A percentile compares a stretch with the other conserved stretches of the same genome.
These are phyloP conservation scores for Purpureocillium takamizusanense DNA, from an alignment of 2,329 filamentous ascomycete genomes.

Conservation along the genomic window DNA sequence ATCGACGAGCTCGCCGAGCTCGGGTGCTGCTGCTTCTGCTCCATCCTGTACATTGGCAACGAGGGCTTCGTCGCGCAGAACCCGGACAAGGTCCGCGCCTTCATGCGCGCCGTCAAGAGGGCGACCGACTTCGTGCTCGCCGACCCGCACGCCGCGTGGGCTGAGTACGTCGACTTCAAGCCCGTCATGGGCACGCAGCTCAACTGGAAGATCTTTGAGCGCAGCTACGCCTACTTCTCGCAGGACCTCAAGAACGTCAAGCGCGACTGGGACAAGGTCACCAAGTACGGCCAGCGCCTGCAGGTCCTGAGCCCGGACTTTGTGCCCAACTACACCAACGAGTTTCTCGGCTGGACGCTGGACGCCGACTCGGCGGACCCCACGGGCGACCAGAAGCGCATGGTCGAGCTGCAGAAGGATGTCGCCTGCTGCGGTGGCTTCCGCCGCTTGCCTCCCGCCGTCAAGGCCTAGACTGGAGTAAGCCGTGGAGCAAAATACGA, in stretches of 20 bases:
- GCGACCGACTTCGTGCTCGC: slow-evolving; percentile 65
- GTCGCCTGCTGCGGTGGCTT: slow-evolving; percentile 60
- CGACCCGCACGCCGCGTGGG: slow-evolving; percentile 53
- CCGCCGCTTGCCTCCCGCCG: slow-evolving; percentile 29
- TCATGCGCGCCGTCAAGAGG: slow-evolving; percentile 64
- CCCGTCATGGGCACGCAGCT: slow-evolving; percentile 57
- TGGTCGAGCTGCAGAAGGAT: slow-evolving; percentile 59
- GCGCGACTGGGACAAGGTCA: slow-evolving; percentile 72
- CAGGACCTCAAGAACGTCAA: slow-evolving; percentile 64
- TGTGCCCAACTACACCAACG: slow-evolving; percentile 66
- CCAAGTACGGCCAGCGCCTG: slow-evolving; percentile 64
- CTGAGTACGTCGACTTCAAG: slow-evolving; percentile 64
- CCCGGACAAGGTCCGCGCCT: slow-evolving; percentile 55
- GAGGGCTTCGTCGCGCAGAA: slow-evolving; percentile 59
- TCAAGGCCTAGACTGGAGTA: slow-evolving; percentile 2
- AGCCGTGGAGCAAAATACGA: no score
- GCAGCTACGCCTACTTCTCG: slow-evolving; percentile 69
- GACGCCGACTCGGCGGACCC: slow-evolving; percentile 59
- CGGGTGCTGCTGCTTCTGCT: slow-evolving; percentile 79
- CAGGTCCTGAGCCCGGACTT: slow-evolving; percentile 57
- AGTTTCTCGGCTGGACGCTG: slow-evolving; percentile 57
- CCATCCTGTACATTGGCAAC: slow-evolving; percentile 73
- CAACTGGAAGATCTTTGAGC: slow-evolving; percentile 73
- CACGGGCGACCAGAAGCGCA: slow-evolving; percentile 64
- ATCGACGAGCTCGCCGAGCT: slow-evolving; percentile 74